Evolutionary conservation across 106 monocot genomes (phyloP).

Genomic region (Allium cepa): DNA sequence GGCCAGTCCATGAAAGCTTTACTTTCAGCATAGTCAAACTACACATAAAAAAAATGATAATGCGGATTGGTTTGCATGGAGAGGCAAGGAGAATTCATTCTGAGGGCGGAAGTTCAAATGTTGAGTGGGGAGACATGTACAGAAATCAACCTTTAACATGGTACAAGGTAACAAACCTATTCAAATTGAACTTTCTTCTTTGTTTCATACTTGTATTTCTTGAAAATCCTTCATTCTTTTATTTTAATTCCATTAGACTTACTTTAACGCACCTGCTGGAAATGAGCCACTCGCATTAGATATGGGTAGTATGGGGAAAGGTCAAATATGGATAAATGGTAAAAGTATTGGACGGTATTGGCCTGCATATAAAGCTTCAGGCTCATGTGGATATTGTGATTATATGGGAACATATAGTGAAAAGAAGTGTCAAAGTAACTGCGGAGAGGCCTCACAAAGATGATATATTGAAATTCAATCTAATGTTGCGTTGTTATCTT

Average conservation of each 20-base stretch:
- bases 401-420: slow-evolving; percentile 49
- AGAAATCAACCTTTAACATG: slow-evolving; percentile 45
- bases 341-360: slow-evolving; percentile 74
- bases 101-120: slow-evolving; percentile 43
- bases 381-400: slow-evolving; percentile 56
- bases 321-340: slow-evolving; percentile 75
- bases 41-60: neutral
- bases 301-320: slow-evolving; percentile 87
- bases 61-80: slow-evolving; percentile 65
- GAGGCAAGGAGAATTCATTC: slow-evolving; percentile 52
- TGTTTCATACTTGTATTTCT: neutral
- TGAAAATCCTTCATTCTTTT: neutral
- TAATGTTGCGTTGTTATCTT: too few species aligned
- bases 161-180: slow-evolving; percentile 49
- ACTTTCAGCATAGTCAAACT: too few species aligned
- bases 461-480: slow-evolving; percentile 20
- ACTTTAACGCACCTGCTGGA: slow-evolving; percentile 70
- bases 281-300: slow-evolving; percentile 67
- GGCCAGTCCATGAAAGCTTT: too few species aligned
- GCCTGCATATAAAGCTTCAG: slow-evolving; percentile 61
- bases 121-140: slow-evolving; percentile 54
- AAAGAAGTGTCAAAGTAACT: slow-evolving; percentile 53
- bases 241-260: slow-evolving; percentile 21
- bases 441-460: slow-evolving; percentile 67
- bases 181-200: neutral